Evolutionary conservation across 2,329 filamentous ascomycete genomes (phyloP), one percentile per base, ranked within the genome.

Genomic region (Gaeumannomyces sp.): DNA sequence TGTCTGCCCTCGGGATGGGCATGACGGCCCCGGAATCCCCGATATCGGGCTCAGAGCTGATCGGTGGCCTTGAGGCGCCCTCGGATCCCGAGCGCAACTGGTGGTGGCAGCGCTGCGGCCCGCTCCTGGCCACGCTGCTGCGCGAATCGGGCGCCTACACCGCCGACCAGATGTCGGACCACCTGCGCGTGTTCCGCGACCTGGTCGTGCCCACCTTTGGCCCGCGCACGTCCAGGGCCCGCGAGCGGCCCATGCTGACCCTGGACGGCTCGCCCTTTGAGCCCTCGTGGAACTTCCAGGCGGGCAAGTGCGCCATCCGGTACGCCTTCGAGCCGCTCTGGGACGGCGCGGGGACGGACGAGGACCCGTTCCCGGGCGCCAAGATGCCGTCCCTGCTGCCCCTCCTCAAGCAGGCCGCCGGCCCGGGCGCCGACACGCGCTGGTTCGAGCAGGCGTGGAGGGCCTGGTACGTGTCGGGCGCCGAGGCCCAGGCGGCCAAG

Each of bases 341-440:
- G 29, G 45, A 59, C 16, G 59, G 57, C n/a, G 63, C 64, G 25
- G 65, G 65, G 25, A 31, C 61, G 4, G 38, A 63, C 28, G 64
- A 53, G 58, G 59, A 66, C 33, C 64, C 64, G 2, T 65, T 66
- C 60, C 57, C 59, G 7, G 67, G 58, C 5, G 62, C 62, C 31
- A 33, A 56, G 28, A 14, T 65, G 7, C 38, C 61, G 27, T 61
- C 50, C 4, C 62, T 67, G 14, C 60, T 72, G 6, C 69, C 70
- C 1, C 65, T 85, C 77, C 70, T 88, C 86, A 74, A 82, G 81
- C 14, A 59, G 16, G 70, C 69, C n/a, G 70, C 67, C 11, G 69
- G 71, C 31, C 35, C 35, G 0, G 68, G 66, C 59, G 66, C 69
- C n/a, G 71, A 73, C 83, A 45, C 61, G 27, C 59, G 66, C 22